Conservation (phyloP, 768 basidiomycete species). For the Cystobasidium tubakii region DNA sequence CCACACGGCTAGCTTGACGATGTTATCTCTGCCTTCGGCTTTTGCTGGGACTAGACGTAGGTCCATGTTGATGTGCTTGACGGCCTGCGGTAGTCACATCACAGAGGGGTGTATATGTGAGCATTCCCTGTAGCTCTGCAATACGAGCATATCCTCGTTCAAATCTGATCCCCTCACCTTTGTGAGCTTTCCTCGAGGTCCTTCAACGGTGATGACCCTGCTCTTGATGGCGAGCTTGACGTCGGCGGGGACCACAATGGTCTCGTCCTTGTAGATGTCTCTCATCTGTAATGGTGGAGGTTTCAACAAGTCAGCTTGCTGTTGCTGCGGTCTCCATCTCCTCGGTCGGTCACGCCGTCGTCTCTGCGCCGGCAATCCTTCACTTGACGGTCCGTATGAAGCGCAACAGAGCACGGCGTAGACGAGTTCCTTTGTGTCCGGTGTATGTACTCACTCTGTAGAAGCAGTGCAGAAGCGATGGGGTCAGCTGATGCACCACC, state of each 20-base stretch:
- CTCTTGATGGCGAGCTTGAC: conserved; percentile 84
- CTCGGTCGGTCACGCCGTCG: background rate
- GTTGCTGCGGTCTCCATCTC: background rate
- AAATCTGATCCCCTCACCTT: too few species aligned
- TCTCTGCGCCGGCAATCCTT: background rate
- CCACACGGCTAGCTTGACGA: conserved; percentile 91
- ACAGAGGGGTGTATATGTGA: background rate
- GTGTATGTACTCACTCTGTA: conserved; percentile 14
- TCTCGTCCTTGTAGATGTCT: conserved; percentile 56
- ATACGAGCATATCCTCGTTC: too few species aligned
- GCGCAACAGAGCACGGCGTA: background rate
- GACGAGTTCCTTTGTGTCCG: background rate
- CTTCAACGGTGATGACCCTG: conserved; percentile 81
- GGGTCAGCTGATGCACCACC: background rate
- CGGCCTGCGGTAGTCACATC: conserved; percentile 52
- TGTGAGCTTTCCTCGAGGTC: conserved; percentile 83
- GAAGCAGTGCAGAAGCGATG: background rate
- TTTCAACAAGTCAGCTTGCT: conserved; percentile 4
- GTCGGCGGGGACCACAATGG: conserved; percentile 76
- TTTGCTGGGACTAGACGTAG: conserved; percentile 48
- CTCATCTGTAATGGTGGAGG: conserved; percentile 15
- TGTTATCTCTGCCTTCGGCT: conserved; percentile 59
- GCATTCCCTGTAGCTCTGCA: too few species aligned
- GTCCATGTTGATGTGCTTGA: conserved; percentile 55
- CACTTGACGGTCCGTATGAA: background rate